Base-by-base conservation (phyloP, 257 asterid species). In the Ocimum tenuiflorum region DNA sequence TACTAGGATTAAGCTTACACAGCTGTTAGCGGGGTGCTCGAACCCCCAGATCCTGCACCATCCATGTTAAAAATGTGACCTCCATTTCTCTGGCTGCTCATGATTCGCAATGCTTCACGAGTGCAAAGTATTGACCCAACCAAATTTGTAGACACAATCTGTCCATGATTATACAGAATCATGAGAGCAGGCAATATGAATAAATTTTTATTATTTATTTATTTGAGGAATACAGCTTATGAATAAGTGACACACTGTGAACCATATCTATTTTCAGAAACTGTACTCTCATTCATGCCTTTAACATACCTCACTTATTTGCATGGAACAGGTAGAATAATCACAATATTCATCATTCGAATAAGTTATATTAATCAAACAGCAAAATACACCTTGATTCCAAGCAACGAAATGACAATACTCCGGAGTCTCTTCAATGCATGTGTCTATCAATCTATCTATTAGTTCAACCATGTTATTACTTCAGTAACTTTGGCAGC, bases 41-140 rank as follows among this genome's bases (percentile, higher is more conserved):
- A 92, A 47, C 99, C 99, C 41, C 99, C 99, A 27, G 97, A 92
- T 50, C 99, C 97, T 3, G 96, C 96, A 72, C 99, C 99, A 73
- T 92, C 99, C 97, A 92, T 92, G 85, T 92, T 92, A 74, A 92
- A 92, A 62, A 92, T 80, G 71, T 89, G 96, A 71, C 99, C 99
- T 60, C 94, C 96, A 45, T 75, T 86, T 43, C 20, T 68, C 75
- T 92, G 97, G 72, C 64, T 74, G 58, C 71, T 65, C 97, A 92
- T 89, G 38, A 77, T 66, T 50, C 35, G 73, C 77, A 89, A 82
- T 45, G 99, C 97, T 78, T 86, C 97, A 49, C 95, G 96, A 57
- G 97, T 92, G 87, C 99, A 92, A 35, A 92, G 88, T 58, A 92
- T 87, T 46, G 97, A 92, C 22, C 99, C 99, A 45, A 92, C 79